Evolutionary conservation across 768 basidiomycete species (phyloP), one percentile per base, ranked within the genome.

Genomic region (Phaffia tasmanica): DNA sequence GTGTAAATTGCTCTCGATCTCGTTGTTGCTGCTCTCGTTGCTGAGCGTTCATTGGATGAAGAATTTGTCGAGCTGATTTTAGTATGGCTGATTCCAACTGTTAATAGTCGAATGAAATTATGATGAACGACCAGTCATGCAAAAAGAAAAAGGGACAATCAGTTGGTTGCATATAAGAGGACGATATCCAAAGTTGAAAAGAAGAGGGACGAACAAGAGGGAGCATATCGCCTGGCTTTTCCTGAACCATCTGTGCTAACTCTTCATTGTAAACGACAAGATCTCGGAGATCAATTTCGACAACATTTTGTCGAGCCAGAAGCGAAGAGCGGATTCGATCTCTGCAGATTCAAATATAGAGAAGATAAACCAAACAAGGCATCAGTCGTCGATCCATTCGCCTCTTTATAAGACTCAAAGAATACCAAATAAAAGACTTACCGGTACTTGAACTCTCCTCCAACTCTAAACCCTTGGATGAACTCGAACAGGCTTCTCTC

Each of bases 71-170:
- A 29, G 93, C 91, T 1, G 89, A 85, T 71, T 85, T 86, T 0
- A 89, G 84, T 14, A 89, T 85, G 0, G 94, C 93, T 71, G 84
- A 86, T 78, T 99, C 95, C 74, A 98, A 90, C 92, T 97, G 70
- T 8, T 30, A 6, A 42, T 42, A 11, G 11, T 42, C 35, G 11
- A 11, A 42, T 11, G 35, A 42, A 4, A 42, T 42, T 42, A 42
- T 42, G 35, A 42, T 42, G 11, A 42, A 42, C 35, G n/a, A n/a
- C n/a, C n/a, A 42, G 11, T 42, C 35, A 42, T 42, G 4, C 11
- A 42, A 42, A 5, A 11, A 42, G 35, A 11, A 9, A 54, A 23
- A 30, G 53, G 15, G 53, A 16, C 53, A 5, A 23, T 54, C 53
- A 54, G 53, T 23, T 23, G 53, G 53, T 23, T 9, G 4, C 5